Conservation (phyloP, 2,329 filamentous ascomycete genomes). For the Emergomyces africanus region DNA sequence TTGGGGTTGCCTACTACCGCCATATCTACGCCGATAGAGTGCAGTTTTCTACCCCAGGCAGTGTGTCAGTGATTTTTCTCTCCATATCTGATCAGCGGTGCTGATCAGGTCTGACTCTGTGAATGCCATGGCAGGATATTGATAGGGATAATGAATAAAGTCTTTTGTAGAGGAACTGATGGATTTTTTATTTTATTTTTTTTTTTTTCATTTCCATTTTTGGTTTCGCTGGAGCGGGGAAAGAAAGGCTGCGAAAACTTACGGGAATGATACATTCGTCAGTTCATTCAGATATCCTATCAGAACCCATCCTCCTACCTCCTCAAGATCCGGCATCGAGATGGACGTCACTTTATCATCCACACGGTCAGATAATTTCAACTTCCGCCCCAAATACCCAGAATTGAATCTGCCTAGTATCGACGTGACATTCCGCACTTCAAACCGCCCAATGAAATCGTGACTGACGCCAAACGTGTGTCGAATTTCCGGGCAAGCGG, state of each 20-base stretch:
- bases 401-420: not conserved
- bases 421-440: not conserved
- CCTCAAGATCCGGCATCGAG: not conserved
- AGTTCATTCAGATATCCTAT: not conserved
- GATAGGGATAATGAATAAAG: not conserved
- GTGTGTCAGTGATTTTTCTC: not conserved
- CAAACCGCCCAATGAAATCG: not conserved
- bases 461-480: not conserved
- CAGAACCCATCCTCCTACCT: not conserved
- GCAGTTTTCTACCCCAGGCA: not conserved
- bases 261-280: not conserved
- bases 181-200: not conserved
- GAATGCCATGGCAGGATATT: not conserved
- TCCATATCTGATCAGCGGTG: not conserved
- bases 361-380: not conserved
- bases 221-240: not conserved
- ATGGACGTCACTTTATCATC: conserved; percentile 1
- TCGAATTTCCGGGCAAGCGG: not conserved
- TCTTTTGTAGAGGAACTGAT: no score
- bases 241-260: not conserved
- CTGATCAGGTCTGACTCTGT: not conserved
- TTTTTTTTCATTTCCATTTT: no score
- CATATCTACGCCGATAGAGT: not conserved
- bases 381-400: not conserved
- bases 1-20: not conserved